A percentile compares a stretch with the other conserved stretches of the same genome.
Conservation (phyloP, 441 rosid genomes). For the Aquilaria agallochum region DNA sequence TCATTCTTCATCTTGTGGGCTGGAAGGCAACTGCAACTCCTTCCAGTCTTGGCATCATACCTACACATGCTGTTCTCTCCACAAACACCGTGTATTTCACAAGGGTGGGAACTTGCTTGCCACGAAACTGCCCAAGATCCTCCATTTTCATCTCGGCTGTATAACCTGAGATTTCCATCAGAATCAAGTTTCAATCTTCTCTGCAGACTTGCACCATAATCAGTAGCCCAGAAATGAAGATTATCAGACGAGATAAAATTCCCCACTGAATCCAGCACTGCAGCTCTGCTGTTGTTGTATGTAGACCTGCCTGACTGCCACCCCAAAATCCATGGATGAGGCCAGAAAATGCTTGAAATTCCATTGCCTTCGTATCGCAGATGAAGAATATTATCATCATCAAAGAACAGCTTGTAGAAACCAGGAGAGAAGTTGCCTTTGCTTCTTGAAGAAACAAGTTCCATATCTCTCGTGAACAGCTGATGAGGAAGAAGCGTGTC, state of each 20-base stretch:
- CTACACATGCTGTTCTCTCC: constrained; percentile 23
- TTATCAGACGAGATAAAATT: constrained; percentile 10
- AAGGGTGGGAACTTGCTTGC: constrained; percentile 14
- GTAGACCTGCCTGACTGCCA: constrained; percentile 20
- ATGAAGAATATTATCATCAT: constrained; percentile 5
- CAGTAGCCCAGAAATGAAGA: constrained; percentile 14
- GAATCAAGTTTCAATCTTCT: constrained; percentile 23
- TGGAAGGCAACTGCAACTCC: constrained; percentile 21
- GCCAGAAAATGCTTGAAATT: constrained; percentile 16
- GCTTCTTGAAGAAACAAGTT: constrained; percentile 16
- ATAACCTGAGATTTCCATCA: constrained; percentile 27
- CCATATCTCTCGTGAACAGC: background rate
- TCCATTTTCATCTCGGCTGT: constrained; percentile 7
- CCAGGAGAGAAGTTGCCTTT: constrained; percentile 12
- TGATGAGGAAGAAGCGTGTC: constrained; percentile 18
- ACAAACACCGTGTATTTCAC: constrained; percentile 27
- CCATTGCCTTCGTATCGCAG: constrained; percentile 7
- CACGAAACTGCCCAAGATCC: constrained; percentile 22
- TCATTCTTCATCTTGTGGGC: constrained; percentile 15
- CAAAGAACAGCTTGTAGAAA: constrained; percentile 7
- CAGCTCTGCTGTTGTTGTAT: constrained; percentile 10
- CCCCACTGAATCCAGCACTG: constrained; percentile 5
- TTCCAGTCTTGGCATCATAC: constrained; percentile 14
- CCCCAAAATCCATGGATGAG: constrained; percentile 1
- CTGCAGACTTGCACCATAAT: constrained; percentile 6